These are phyloP conservation scores for Myxozyma vanderwaltii DNA, from an alignment of 805 yeast species.

Conservation along the genomic window DNA sequence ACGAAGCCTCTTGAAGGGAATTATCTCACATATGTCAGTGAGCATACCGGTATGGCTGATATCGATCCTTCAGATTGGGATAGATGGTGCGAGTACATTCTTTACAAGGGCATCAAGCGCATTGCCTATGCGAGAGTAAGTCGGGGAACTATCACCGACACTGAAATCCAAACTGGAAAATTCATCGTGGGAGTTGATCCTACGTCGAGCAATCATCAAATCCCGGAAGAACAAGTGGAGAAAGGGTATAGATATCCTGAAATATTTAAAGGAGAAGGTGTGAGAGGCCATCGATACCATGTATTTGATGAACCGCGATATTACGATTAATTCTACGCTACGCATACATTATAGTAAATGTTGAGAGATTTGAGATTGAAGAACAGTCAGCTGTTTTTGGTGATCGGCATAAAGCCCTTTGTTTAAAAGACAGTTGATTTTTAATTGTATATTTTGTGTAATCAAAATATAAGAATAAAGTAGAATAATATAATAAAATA, in stretches of 20 bases:
- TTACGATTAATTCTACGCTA: conserved; percentile 19
- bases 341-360: no score
- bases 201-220: conserved; percentile 57
- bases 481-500: no score
- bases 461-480: no score
- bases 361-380: no score
- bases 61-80: conserved; percentile 94
- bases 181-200: conserved; percentile 59
- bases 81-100: conserved; percentile 97
- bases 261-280: conserved; percentile 84
- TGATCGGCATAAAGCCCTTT: no score
- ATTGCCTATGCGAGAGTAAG: conserved; percentile 93
- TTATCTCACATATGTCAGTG: conserved; percentile 87
- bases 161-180: conserved; percentile 94
- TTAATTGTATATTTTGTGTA: no score
- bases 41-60: conserved; percentile 82
- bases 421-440: no score
- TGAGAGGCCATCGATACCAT: conserved; percentile 89
- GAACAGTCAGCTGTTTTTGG: background rate
- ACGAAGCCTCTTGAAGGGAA: conserved; percentile 86
- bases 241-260: conserved; percentile 73
- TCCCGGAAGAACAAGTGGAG: conserved; percentile 59
- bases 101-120: conserved; percentile 82
- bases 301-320: conserved; percentile 94
- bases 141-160: conserved; percentile 92